Base-by-base conservation (phyloP, 768 basidiomycete species). In the Lentinus tigrinus region DNA sequence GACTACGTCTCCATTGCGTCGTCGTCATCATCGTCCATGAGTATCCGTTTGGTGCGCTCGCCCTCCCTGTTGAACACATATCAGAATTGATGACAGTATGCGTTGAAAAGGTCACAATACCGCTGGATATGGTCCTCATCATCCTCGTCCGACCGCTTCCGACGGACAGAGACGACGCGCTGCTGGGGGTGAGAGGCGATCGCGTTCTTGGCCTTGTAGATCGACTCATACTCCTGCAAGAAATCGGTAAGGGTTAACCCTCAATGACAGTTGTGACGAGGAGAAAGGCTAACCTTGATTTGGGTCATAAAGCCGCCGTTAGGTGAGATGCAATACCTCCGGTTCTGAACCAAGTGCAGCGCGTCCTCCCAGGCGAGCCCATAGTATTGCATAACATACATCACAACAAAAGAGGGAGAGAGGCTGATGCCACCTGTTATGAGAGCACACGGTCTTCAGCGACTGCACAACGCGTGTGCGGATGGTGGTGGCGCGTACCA, bases 281-380 rank as follows among this genome's bases (percentile, higher is more conserved):
- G 14, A 10, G 7, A 36, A 5, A 16, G 24, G 39, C 75, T 26
- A 56, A 89, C 91, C 82, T 96, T 95, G 69, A 96, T 88, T 70
- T 96, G 94, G 10, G 90, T 91, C 65, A 95, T 71, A 73, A 97
- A 97, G 3, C 93, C 94, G 14, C 88, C 86, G 65, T 96, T 94
- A 11, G 93, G 95, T 1, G 91, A 92, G 61, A 95, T 95, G 72
- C 94, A 97, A 66, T 96, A 97, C 44, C 94, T 82, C 47, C 93
- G 81, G 63, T 94, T 94, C 71, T 95, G 93, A 3, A 95, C 93
- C 67, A 90, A 74, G 66, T 93, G 91, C 47, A 95, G 77, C 0
- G 92, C 93, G 54, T 95, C 91, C 75, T 94, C 92, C 88, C 89
- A 94, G 38, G 85, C 85, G 27, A 93, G 74, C 27, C 84, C 83